phyloP scores from a whole-genome alignment of 768 basidiomycete genomes.

The Hypholoma fasciculare region DNA sequence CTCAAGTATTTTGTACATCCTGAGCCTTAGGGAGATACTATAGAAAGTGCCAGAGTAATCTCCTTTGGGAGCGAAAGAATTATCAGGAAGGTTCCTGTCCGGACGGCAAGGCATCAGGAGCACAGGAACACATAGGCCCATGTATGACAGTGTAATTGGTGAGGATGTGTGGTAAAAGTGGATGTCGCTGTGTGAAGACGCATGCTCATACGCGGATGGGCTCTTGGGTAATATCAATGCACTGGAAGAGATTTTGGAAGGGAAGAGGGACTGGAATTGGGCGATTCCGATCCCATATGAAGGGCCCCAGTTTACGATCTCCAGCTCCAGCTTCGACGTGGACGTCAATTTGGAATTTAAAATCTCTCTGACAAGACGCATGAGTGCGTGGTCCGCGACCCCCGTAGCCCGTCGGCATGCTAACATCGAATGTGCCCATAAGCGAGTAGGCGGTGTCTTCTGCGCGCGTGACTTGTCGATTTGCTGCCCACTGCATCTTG shows the following conservation, averaged over 20 bases:
- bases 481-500: slow-evolving; percentile 1
- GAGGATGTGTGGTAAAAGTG: not conserved
- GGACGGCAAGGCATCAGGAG: not conserved
- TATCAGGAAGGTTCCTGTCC: not conserved
- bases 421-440: slow-evolving; percentile 1
- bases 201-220: not conserved
- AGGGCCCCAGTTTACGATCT: not conserved
- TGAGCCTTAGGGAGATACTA: not conserved
- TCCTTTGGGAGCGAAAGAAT: not conserved
- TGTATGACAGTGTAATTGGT: not conserved
- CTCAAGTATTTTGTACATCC: not conserved
- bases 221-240: not conserved
- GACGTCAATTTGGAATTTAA: not conserved
- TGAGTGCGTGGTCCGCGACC: not conserved
- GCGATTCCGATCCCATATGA: too few species aligned
- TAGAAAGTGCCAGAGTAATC: not conserved
- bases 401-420: not conserved
- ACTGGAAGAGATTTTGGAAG: not conserved
- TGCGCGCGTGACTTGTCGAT: not conserved
- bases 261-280: too few species aligned
- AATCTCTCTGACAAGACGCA: not conserved
- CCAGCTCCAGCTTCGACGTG: not conserved
- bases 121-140: not conserved
- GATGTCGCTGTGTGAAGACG: too few species aligned
- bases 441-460: slow-evolving; percentile 2